A percentile compares a stretch with the other conserved stretches of the same genome.
These are phyloP conservation scores for Penicillium sp. DNA, from an alignment of 2,329 filamentous ascomycete genomes.

Conservation along the genomic window DNA sequence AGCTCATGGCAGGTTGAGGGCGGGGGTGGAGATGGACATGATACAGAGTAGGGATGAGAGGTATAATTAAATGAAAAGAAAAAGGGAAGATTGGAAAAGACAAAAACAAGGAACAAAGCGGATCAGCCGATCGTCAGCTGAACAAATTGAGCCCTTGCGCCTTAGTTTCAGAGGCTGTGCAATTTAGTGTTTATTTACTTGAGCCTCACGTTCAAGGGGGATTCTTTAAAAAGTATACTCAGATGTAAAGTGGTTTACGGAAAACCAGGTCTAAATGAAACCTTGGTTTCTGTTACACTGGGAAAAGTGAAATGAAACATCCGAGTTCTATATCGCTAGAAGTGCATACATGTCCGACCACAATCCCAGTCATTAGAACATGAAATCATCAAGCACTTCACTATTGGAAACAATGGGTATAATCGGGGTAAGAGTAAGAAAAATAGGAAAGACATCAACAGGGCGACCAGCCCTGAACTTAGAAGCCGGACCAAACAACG, in stretches of 20 bases:
- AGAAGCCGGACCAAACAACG: background rate
- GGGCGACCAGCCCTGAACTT: background rate
- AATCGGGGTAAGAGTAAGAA: slow-evolving; percentile 3
- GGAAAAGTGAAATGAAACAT: background rate
- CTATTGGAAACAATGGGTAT: slow-evolving; percentile 14
- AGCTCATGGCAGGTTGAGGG: slow-evolving; percentile 40
- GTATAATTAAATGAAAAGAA: background rate
- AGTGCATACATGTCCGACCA: background rate
- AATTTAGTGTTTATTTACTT: background rate
- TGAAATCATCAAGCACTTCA: slow-evolving; percentile 11
- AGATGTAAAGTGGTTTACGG: background rate
- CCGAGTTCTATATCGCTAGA: background rate
- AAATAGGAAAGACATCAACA: background rate
- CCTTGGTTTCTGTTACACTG: no score
- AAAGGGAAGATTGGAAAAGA: background rate
- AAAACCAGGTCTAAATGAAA: no score
- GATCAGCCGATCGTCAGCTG: slow-evolving; percentile 20
- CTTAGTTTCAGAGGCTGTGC: background rate
- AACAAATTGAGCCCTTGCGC: background rate
- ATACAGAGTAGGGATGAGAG: background rate
- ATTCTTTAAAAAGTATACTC: background rate
- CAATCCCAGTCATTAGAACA: slow-evolving; percentile 8
- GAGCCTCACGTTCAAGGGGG: slow-evolving; percentile 1
- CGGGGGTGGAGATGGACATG: slow-evolving; percentile 24
- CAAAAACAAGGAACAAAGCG: slow-evolving; percentile 8